A percentile compares a stretch with the other conserved stretches of the same genome.
These are phyloP conservation scores for Mucor ambiguus DNA, from an alignment of 371 early-diverging fungal species.

Conservation along the genomic window DNA sequence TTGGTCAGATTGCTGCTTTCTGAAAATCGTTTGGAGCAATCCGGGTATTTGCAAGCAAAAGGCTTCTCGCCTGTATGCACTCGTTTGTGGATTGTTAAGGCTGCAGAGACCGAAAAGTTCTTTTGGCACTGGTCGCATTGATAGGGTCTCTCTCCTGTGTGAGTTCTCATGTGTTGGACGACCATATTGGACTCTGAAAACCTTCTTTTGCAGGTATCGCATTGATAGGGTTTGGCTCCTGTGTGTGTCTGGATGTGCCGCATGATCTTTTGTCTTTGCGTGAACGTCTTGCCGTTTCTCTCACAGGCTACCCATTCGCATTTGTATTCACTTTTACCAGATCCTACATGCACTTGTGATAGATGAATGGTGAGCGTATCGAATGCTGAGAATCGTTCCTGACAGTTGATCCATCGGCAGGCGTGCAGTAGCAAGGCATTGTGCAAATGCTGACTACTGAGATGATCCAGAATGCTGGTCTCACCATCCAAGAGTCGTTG, in stretches of 20 bases:
- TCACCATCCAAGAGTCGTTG: slow-evolving; percentile 45
- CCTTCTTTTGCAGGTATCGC: slow-evolving; percentile 75
- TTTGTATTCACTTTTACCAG: slow-evolving; percentile 70
- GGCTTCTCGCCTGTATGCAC: slow-evolving; percentile 78
- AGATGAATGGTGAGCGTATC: slow-evolving; percentile 73
- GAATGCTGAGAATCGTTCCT: slow-evolving; percentile 57
- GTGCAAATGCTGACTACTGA: slow-evolving; percentile 59
- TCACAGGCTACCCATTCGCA: slow-evolving; percentile 83
- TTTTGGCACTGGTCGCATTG: slow-evolving; percentile 77
- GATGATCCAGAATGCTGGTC: slow-evolving; percentile 53
- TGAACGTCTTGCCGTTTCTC: slow-evolving; percentile 67
- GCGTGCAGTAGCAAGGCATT: slow-evolving; percentile 37
- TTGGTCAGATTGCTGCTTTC: slow-evolving; percentile 83
- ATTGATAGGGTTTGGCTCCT: slow-evolving; percentile 86
- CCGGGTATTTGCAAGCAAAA: slow-evolving; percentile 72
- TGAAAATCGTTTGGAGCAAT: slow-evolving; percentile 74
- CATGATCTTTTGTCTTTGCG: slow-evolving; percentile 82
- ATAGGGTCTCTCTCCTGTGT: slow-evolving; percentile 80
- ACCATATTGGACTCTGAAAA: slow-evolving; percentile 83
- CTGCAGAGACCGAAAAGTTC: slow-evolving; percentile 75
- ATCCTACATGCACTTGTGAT: slow-evolving; percentile 77
- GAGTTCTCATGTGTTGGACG: slow-evolving; percentile 82
- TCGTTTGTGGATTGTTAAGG: slow-evolving; percentile 70
- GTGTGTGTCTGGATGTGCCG: slow-evolving; percentile 87
- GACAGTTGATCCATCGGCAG: slow-evolving; percentile 68